phyloP scores from a whole-genome alignment of 2,329 filamentous ascomycete species.

The Exophiala oligosperma region DNA sequence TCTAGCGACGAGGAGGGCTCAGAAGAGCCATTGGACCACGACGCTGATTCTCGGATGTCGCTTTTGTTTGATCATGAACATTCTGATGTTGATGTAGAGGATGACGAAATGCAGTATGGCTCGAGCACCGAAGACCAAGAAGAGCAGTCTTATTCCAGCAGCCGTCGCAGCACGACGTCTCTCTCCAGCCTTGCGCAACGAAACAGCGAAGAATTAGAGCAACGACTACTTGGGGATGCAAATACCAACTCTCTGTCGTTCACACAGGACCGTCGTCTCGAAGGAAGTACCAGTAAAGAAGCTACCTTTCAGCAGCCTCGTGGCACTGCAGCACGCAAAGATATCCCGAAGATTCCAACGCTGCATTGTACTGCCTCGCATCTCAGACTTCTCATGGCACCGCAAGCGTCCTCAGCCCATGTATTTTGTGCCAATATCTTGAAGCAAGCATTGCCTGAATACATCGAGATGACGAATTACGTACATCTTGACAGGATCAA shows the following conservation, averaged over 20 bases:
- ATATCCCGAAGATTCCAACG: conserved; percentile 24
- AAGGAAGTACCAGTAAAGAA: background rate
- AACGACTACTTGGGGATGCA: background rate
- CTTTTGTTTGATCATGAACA: background rate
- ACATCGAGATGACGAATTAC: conserved; percentile 12
- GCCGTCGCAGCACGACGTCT: conserved; percentile 6
- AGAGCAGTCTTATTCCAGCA: conserved; percentile 3
- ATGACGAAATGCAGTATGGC: conserved; percentile 8
- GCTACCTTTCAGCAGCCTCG: background rate
- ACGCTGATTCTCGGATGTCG: background rate
- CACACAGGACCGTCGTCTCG: background rate
- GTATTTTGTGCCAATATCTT: conserved; percentile 29
- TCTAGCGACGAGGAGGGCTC: no score
- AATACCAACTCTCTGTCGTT: background rate
- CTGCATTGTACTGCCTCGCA: conserved; percentile 27
- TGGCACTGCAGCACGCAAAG: background rate
- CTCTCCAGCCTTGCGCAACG: conserved; percentile 9
- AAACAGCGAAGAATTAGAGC: conserved; percentile 7
- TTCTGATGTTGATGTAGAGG: conserved; percentile 13
- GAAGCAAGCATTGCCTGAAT: conserved; percentile 23
- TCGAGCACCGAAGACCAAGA: conserved; percentile 6
- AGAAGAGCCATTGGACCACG: background rate
- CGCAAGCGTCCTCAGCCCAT: conserved; percentile 22
- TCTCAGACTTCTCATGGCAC: conserved; percentile 25
- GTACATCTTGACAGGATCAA: conserved; percentile 48